Base-by-base conservation (phyloP, 1,139 yeast species). In the Zygosaccharomyces pseudobailii region DNA sequence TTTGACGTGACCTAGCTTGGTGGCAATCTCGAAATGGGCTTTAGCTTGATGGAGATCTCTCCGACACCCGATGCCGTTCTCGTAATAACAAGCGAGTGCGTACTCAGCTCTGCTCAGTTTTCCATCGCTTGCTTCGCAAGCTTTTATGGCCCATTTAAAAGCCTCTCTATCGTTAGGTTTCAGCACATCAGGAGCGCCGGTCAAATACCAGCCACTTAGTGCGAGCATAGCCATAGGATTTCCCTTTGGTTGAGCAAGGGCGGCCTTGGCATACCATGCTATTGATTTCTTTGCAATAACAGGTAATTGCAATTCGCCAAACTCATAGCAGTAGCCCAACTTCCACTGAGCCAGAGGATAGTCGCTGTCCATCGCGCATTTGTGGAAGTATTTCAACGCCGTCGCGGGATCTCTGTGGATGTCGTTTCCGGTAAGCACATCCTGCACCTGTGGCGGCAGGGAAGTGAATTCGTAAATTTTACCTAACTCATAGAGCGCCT, bases 181-280 rank as follows among this genome's bases (percentile, higher is more conserved):
- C 38, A 94, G 76, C 25, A 88, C 71, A 0, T 85, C 87, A 9
- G 79, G 76, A 4, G 86, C 80, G 2, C 97, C 97, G 0, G 87
- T 81, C 54, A 92, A 72, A 61, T 85, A 87, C 97, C 98, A 92
- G 40, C 97, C 90, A 51, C 89, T 80, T 48, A 92, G 73, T 0
- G 96, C 96, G 61, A 90, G 72, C 75, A 90, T 90, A 6, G 96
- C 92, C 59, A 87, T 87, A 0, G 94, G 82, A 60, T 88, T 92
- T 39, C 90, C 86, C 37, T 47, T 46, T 54, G 76, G 75, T 22
- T 46, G 35, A n/a, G 56, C 55, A 17, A 59, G 61, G 0, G 95
- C 89, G 1, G 95, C 92, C 56, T 82, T 79, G 49, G 84, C 74
- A 68, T 87, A 92, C 97, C 97, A 92, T 42, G 89, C 92, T 48